phyloP scores from a whole-genome alignment of 1,284 basidiomycete species.

The Ceratobasidium sp. region DNA sequence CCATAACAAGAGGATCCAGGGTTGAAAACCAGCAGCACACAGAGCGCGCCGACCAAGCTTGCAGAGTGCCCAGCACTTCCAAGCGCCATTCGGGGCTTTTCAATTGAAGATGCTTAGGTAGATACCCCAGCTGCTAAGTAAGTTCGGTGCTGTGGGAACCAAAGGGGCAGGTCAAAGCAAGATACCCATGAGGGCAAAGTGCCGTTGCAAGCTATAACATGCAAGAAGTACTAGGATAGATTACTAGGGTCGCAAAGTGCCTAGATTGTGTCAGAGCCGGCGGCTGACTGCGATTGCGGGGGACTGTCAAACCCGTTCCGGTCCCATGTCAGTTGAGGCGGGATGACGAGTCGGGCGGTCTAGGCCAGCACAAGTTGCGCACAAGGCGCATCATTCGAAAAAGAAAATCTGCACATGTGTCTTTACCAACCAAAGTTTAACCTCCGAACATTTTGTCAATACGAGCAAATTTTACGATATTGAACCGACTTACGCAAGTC shows the following conservation, averaged over 20 bases:
- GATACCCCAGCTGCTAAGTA: no score
- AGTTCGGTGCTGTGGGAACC: no score
- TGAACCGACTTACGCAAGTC: not conserved
- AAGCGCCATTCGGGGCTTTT: no score
- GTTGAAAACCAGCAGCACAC: not conserved
- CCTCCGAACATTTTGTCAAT: conserved; percentile 7
- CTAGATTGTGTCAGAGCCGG: conserved; percentile 17
- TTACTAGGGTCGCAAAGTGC: no score
- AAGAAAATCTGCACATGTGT: conserved; percentile 20
- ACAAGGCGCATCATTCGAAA: not conserved
- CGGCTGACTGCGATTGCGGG: conserved; percentile 4
- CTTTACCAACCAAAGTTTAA: conserved; percentile 23
- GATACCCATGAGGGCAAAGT: no score
- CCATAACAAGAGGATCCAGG: not conserved
- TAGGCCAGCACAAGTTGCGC: conserved; percentile 3
- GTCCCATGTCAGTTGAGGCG: conserved; percentile 40
- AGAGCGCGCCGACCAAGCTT: not conserved
- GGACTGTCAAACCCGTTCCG: conserved; percentile 7
- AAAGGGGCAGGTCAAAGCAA: no score
- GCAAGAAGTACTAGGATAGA: not conserved
- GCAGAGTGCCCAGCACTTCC: not conserved
- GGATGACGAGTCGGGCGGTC: not conserved
- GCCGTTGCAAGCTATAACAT: no score
- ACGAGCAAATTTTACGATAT: not conserved
- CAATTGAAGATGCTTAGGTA: no score